Percentiles rank a stretch among this genome's conserved stretches.
These are phyloP conservation scores for Ceratobasidium theobromae DNA, from an alignment of 1,284 basidiomycete species.

Conservation along the genomic window DNA sequence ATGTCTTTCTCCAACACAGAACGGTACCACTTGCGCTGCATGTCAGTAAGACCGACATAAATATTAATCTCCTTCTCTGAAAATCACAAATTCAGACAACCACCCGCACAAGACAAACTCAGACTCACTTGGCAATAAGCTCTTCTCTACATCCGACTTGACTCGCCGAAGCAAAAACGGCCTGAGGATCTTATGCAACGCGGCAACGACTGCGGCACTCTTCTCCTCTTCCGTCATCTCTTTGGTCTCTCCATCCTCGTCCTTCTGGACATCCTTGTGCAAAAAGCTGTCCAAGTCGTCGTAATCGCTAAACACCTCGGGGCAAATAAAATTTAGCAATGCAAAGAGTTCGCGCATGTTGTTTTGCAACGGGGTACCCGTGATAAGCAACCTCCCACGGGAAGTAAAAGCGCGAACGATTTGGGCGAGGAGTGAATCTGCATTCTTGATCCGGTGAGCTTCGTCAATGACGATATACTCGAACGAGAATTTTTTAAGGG, in stretches of 20 bases:
- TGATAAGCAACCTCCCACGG: conserved; percentile 89
- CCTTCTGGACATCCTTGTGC: conserved; percentile 63
- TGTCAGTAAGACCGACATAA: conserved; percentile 95
- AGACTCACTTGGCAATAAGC: conserved; percentile 78
- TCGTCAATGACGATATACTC: conserved; percentile 99
- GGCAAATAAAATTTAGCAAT: conserved; percentile 91
- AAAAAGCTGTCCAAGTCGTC: conserved; percentile 73
- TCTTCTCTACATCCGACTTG: conserved; percentile 98
- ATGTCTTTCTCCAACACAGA: conserved; percentile 98
- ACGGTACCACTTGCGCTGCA: conserved; percentile 98
- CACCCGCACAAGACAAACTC: not conserved
- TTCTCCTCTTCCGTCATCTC: conserved; percentile 63
- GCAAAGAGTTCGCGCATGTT: conserved; percentile 97
- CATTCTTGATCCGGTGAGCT: conserved; percentile 99
- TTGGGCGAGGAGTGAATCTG: conserved; percentile 93
- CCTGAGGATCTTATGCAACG: conserved; percentile 93
- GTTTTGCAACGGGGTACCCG: conserved; percentile 97
- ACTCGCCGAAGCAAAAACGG: conserved; percentile 95
- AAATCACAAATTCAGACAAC: not conserved
- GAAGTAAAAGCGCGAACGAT: conserved; percentile 92
- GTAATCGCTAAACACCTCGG: conserved; percentile 78
- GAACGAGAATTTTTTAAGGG: conserved; percentile 93
- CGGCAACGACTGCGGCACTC: conserved; percentile 93
- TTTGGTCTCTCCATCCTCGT: conserved; percentile 42
- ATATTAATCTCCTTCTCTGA: conserved; percentile 98